Base-by-base conservation (phyloP, 1,139 yeast species). In the Sugiyamaella xylanicola region DNA sequence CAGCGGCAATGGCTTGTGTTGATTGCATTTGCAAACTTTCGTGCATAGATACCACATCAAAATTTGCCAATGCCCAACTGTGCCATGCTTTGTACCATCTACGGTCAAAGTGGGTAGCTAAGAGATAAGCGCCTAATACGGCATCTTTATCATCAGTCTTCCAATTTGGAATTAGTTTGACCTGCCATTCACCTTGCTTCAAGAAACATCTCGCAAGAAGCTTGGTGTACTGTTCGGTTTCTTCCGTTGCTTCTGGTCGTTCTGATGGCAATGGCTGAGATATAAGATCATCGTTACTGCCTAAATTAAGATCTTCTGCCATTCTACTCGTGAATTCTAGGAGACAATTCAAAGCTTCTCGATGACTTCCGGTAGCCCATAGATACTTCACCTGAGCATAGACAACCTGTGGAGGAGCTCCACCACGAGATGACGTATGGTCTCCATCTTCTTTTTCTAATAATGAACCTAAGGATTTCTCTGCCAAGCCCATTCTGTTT, bases 1-100 rank as follows among this genome's bases (percentile, higher is more conserved):
- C 60, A 19, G 54, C 58, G 5, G 47, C 17, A 16, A 27, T 27
- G 16, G 35, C 53, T 46, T 40, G 48, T 53, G 32, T 56, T 52
- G 37, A 41, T 39, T 39, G 43, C 22, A 51, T n/a, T 27, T 61
- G 56, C 25, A 61, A 56, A 21, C 48, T 35, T 51, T 74, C 76
- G 36, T 64, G 77, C 52, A 86, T 77, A 0, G 97, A 87, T 27
- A 93, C 88, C 1, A 92, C 97, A 68, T 92, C 97, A 69, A 91
- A 95, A 70, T 95, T 95, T 0, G 99, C 97, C 65, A 95, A 76
- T 0, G 99, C 99, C 99, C 99, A 95, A 68, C 91, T 92, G 68
- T 95, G 99, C 99, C 99, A 95, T 20, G 99, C 99, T 67, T 95
- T 93, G 68, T 95, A 95, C 97, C 99, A 95, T 44, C 82, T 81